A percentile compares a stretch with the other conserved stretches of the same genome.
These are phyloP conservation scores for Candida pseudoviswanathii DNA, from an alignment of 1,139 yeast genomes.

Conservation along the genomic window DNA sequence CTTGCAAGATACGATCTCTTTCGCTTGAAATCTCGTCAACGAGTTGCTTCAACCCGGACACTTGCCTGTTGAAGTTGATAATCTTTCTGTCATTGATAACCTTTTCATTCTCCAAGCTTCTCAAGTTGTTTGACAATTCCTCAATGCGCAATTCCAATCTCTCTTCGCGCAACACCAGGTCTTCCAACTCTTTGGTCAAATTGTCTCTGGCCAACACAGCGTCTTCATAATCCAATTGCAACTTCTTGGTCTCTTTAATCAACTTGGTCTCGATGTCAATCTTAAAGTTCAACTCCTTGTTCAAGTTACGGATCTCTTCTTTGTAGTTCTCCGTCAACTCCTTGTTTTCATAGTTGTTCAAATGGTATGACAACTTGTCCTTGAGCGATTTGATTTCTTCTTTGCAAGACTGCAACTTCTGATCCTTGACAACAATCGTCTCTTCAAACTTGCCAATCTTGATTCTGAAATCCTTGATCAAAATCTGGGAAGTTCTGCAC, in stretches of 20 bases:
- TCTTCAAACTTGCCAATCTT: constrained; percentile 59
- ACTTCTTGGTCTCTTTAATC: constrained; percentile 63
- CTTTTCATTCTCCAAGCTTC: constrained; percentile 48
- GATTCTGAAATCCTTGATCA: constrained; percentile 57
- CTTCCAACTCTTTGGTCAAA: constrained; percentile 54
- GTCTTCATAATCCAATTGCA: constrained; percentile 64
- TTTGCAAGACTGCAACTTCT: constrained; percentile 55
- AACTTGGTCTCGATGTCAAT: constrained; percentile 66
- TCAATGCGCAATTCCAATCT: constrained; percentile 46
- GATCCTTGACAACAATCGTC: constrained; percentile 57
- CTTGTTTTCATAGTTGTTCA: constrained; percentile 48
- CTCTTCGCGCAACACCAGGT: constrained; percentile 52
- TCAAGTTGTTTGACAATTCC: constrained; percentile 50
- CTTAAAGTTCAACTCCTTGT: constrained; percentile 57
- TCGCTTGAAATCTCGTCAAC: constrained; percentile 52
- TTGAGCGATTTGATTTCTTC: constrained; percentile 43
- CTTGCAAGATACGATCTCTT: constrained; percentile 50
- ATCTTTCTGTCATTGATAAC: constrained; percentile 47
- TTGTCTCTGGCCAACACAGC: constrained; percentile 48
- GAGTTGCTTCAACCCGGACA: constrained; percentile 51
- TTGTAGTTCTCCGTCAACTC: constrained; percentile 48
- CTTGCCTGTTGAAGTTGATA: constrained; percentile 52
- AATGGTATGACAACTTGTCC: constrained; percentile 58
- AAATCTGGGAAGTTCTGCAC: constrained; percentile 57
- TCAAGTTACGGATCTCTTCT: constrained; percentile 60